A percentile compares a stretch with the other conserved stretches of the same genome.
Evolutionary conservation across 306 rosid species (phyloP).

Genomic region (Cucumis melo): DNA sequence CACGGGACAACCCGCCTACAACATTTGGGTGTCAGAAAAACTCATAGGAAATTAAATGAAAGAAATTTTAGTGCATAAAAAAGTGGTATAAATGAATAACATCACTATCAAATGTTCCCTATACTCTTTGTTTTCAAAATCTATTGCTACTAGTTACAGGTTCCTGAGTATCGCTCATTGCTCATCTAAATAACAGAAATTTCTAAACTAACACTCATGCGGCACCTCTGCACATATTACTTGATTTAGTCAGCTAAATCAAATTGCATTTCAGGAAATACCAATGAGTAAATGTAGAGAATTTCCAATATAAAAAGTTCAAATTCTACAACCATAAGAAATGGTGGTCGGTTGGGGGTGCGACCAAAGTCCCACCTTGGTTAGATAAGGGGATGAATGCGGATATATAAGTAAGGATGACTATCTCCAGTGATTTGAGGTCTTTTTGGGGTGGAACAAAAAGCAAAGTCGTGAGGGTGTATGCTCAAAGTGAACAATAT

Average conservation of each 20-base stretch:
- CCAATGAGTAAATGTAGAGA: neutral
- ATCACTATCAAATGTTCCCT: neutral
- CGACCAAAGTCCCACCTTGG: too few relatives aligned
- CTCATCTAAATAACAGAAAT: neutral
- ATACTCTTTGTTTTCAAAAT: neutral
- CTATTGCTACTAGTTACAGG: neutral
- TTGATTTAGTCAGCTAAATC: neutral
- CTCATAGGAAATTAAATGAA: neutral
- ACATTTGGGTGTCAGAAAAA: too few relatives aligned
- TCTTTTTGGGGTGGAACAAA: too few relatives aligned
- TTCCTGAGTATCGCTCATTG: neutral
- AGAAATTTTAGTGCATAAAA: neutral
- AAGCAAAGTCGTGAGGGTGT: too few relatives aligned
- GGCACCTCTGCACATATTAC: neutral
- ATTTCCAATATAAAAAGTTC: neutral
- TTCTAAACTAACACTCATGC: neutral
- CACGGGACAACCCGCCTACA: too few relatives aligned
- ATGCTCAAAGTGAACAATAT: too few relatives aligned
- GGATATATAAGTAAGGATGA: too few relatives aligned
- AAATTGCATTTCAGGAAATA: neutral
- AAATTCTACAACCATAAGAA: neutral
- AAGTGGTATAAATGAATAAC: neutral
- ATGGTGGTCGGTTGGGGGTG: neutral
- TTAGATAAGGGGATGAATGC: too few relatives aligned
- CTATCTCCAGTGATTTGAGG: too few relatives aligned